Evolutionary conservation across 768 basidiomycete species (phyloP), one percentile per base, ranked within the genome.

Genomic region (Mycena olivaceomarginata): DNA sequence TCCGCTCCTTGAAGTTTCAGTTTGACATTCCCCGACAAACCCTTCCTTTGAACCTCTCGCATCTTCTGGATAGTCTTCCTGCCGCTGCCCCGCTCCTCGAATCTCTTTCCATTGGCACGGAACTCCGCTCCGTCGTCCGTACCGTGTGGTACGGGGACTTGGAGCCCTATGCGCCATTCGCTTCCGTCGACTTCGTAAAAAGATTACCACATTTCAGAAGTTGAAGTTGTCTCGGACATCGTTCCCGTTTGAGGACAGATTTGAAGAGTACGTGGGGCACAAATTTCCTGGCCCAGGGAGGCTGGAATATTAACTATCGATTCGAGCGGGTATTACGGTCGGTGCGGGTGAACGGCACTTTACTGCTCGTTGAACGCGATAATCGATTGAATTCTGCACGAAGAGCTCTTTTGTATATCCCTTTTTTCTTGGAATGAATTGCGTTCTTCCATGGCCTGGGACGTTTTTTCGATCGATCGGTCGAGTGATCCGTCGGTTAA

Each of bases 201-300:
- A 9, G 46, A 46, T 41, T 65, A 22, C 64, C 64, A 4, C 43
- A 15, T n/a, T 65, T 11, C 18, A 10, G 22, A 45, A 46, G 20
- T n/a, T 65, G 9, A 43, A 65, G 7, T 65, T 43, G 41, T 45
- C 41, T 13, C 64, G 64, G 22, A 65, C 31, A n/a, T 25, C 64
- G 43, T 46, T 22, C 22, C 22, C 43, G 5, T 45, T 22, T 22
- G 43, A 65, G 7, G 64, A 65, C 11, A 4, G 12, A n/a, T 65
- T 65, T 45, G 64, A 65, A 25, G 43, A n/a, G 12, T 65, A 65
- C 12, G 45, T 65, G 13, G 43, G 12, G 22, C 11, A n/a, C 12
- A 65, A 65, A 46, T 46, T 45, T 10, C 65, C 25, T 15, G 65
- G 65, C 65, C 65, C 25, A 45, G 16, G 43, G 65, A 46, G 22